Evolutionary conservation across 768 basidiomycete genomes (phyloP).

Genomic region (Lyophyllum shimeji): DNA sequence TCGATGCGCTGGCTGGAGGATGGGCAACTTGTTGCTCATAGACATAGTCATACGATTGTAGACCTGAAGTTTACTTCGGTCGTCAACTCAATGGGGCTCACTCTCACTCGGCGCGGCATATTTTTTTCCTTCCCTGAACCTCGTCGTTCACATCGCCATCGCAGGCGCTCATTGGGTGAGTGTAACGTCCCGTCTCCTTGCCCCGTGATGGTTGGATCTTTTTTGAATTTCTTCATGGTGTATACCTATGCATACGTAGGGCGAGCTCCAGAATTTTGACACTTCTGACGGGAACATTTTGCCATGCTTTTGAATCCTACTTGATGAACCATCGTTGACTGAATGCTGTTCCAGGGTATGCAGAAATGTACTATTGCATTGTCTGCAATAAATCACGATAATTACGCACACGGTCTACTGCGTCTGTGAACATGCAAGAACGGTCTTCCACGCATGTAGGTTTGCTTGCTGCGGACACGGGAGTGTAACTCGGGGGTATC

Average conservation of each 20-base stretch:
- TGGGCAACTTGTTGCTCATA: slow-evolving; percentile 73
- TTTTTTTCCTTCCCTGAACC: slow-evolving; percentile 60
- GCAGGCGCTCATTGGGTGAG: no score
- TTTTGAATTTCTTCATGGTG: slow-evolving; percentile 93
- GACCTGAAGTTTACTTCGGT: slow-evolving; percentile 33
- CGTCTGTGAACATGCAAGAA: no score
- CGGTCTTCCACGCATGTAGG: no score
- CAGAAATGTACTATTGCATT: no score
- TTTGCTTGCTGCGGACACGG: no score
- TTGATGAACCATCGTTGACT: slow-evolving; percentile 3
- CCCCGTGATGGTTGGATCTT: slow-evolving; percentile 51
- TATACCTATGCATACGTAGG: slow-evolving; percentile 56
- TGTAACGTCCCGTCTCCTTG: not conserved
- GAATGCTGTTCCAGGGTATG: no score
- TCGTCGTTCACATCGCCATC: slow-evolving; percentile 41
- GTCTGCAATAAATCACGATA: no score
- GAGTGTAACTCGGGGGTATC: not conserved
- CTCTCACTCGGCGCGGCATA: slow-evolving; percentile 66
- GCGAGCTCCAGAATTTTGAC: slow-evolving; percentile 80
- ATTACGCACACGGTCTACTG: no score
- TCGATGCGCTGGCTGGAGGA: slow-evolving; percentile 38
- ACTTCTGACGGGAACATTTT: slow-evolving; percentile 37
- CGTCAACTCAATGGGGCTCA: slow-evolving; percentile 92
- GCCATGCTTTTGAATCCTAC: not conserved
- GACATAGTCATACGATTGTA: slow-evolving; percentile 86